These are phyloP conservation scores for Penicillium macrosclerotiorum DNA, from an alignment of 495 filamentous ascomycete species.

Conservation along the genomic window DNA sequence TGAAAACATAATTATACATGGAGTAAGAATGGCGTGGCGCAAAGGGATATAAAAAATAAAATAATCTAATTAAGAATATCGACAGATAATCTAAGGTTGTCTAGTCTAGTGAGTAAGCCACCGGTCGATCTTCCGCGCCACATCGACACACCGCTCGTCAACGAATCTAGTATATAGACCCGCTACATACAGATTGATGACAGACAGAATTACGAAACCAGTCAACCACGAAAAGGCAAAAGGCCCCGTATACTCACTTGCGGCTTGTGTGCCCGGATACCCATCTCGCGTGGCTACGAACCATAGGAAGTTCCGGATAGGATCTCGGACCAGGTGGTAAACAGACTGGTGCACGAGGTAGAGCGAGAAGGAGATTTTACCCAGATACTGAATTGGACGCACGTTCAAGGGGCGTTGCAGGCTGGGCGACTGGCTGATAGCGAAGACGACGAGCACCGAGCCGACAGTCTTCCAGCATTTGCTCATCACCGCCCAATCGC, in stretches of 20 bases:
- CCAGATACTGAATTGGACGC: conserved; percentile 22
- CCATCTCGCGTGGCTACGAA: conserved; percentile 9
- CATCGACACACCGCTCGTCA: conserved; percentile 13
- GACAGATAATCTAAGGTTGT: no score
- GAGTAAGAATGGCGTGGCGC: no score
- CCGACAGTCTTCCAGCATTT: conserved; percentile 15
- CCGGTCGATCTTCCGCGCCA: conserved; percentile 9
- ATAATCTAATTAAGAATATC: no score
- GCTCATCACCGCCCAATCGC: conserved; percentile 5
- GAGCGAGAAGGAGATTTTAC: conserved; percentile 31
- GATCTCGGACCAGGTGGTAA: conserved; percentile 19
- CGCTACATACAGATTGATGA: conserved; percentile 7
- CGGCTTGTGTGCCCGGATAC: conserved; percentile 2
- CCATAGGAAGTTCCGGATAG: conserved; percentile 13
- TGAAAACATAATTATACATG: no score
- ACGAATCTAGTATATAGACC: conserved; percentile 9
- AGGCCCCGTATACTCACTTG: conserved; percentile 3
- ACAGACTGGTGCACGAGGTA: conserved; percentile 22
- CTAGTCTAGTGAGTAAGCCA: conserved; percentile 9
- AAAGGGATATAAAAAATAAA: no score
- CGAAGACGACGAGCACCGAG: conserved; percentile 8
- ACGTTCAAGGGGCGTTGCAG: conserved; percentile 16
- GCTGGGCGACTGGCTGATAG: conserved; percentile 18
- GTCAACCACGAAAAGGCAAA: conserved; percentile 16
- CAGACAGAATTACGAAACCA: conserved; percentile 6